Percentiles rank a stretch among this genome's conserved stretches.
phyloP scores from a whole-genome alignment of 1,284 basidiomycete species.

The Trichosporon inkin region DNA sequence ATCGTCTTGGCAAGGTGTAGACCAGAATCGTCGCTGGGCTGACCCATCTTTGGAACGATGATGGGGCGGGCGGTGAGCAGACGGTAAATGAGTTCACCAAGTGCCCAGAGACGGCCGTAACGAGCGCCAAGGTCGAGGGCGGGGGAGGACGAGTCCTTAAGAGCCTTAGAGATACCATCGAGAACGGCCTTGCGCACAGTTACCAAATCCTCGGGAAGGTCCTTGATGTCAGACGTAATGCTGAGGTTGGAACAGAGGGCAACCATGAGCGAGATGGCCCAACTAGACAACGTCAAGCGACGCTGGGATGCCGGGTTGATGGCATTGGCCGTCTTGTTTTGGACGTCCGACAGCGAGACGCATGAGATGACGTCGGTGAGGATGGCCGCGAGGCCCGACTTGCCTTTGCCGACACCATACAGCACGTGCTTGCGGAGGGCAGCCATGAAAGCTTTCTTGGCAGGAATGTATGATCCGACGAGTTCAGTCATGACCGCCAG shows the following conservation, averaged over 20 bases:
- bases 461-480: slow-evolving; percentile 84
- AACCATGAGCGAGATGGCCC: slow-evolving; percentile 87
- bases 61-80: slow-evolving; percentile 72
- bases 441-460: slow-evolving; percentile 82
- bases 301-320: slow-evolving; percentile 9
- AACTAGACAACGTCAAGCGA: slow-evolving; percentile 60
- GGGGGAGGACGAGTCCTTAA: slow-evolving; percentile 67
- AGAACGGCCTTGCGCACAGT: slow-evolving; percentile 83
- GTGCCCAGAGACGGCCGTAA: slow-evolving; percentile 83
- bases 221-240: slow-evolving; percentile 61
- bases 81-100: slow-evolving; percentile 83
- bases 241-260: slow-evolving; percentile 83
- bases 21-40: slow-evolving; percentile 25
- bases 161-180: slow-evolving; percentile 77
- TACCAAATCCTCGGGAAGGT: slow-evolving; percentile 71
- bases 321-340: slow-evolving; percentile 11
- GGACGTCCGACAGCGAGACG: slow-evolving; percentile 56
- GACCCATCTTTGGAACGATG: slow-evolving; percentile 50
- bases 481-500: slow-evolving; percentile 91
- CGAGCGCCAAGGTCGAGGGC: slow-evolving; percentile 67
- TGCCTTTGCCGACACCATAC: slow-evolving; percentile 53
- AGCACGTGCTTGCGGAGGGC: slow-evolving; percentile 60
- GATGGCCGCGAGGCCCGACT: slow-evolving; percentile 52
- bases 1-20: slow-evolving; percentile 86
- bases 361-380: slow-evolving; percentile 73